These are phyloP conservation scores for Irpex sp. DNA, from an alignment of 1,284 basidiomycete species.

Conservation along the genomic window DNA sequence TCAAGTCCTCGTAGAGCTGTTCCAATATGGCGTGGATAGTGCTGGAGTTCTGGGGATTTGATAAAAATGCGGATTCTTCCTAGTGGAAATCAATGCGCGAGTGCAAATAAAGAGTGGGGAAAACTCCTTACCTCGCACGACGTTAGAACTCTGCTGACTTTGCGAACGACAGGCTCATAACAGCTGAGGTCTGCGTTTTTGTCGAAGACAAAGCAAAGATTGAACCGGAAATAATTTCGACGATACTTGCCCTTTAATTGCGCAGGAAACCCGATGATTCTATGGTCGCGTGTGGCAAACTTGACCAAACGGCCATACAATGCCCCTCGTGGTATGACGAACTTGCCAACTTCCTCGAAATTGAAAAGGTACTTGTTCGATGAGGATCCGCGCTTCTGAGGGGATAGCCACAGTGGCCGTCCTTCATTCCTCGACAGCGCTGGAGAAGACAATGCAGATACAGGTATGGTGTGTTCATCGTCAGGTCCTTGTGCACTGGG, in stretches of 20 bases:
- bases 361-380: conserved; percentile 70
- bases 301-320: conserved; percentile 89
- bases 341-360: conserved; percentile 89
- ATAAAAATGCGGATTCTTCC: conserved; percentile 90
- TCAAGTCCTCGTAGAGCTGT: conserved; percentile 95
- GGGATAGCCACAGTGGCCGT: conserved; percentile 39
- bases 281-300: conserved; percentile 68
- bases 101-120: neutral
- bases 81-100: conserved; percentile 28
- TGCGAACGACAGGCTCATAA: conserved; percentile 95
- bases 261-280: conserved; percentile 88
- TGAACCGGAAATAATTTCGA: conserved; percentile 91
- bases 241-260: conserved; percentile 72
- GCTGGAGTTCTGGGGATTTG: conserved; percentile 65
- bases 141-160: conserved; percentile 86
- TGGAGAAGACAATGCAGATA: conserved; percentile 42
- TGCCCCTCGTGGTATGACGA: conserved; percentile 86
- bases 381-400: conserved; percentile 47
- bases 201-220: conserved; percentile 96
- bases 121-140: conserved; percentile 73
- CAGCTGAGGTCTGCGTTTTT: conserved; percentile 85
- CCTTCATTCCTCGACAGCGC: conserved; percentile 38
- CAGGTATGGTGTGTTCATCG: conserved; percentile 33
- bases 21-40: conserved; percentile 88
- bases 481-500: conserved; percentile 33